Base-by-base conservation (phyloP, 768 basidiomycete species). In the Cubamyces lactineus region DNA sequence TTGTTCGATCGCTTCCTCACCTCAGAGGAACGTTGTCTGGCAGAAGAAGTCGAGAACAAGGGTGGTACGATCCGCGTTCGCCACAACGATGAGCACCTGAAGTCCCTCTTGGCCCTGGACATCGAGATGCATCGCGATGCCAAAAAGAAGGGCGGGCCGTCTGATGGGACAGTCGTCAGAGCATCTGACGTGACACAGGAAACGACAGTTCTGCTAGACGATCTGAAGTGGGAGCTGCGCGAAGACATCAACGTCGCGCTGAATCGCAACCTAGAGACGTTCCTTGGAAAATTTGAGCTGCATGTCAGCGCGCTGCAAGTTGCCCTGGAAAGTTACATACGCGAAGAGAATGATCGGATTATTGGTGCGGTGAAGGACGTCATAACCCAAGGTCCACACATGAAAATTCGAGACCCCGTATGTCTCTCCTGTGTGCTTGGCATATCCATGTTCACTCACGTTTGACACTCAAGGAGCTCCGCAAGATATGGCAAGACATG, bases 401-500 rank as follows among this genome's bases (percentile, higher is more conserved):
- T 45, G 12, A 50, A 41, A 21, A 62, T 62, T 24, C 42, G 30
- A 28, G 38, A 62, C n/a, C 49, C 49, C 7, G 61, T 62, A 13
- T 15, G 60, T 61, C 13, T 41, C 9, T 21, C 42, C 9, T 9
- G 1, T 34, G 19, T 43, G 42, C 5, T 6, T 19, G 15, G 7
- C 17, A 11, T 23, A 5, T 30, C 6, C 2, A 12, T 48, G n/a
- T 17, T 19, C n/a, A 19, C 9, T 5, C 8, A 47, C 41, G 12
- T 21, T 17, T 42, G 47, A 0, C 6, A 6, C 13, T 28, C 6
- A 60, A 84, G 82, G 80, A 84, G 59, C 66, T 84, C 23, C 77
- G 74, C 59, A 71, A 66, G 8, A 71, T 84, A 0, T 84, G 83
- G 84, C 80, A 79, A 67, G 79, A 81, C 19, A 83, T 83, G 82